A percentile compares a stretch with the other conserved stretches of the same genome.
Evolutionary conservation across 1,284 basidiomycete genomes (phyloP).

Genomic region (Irpex sp.): DNA sequence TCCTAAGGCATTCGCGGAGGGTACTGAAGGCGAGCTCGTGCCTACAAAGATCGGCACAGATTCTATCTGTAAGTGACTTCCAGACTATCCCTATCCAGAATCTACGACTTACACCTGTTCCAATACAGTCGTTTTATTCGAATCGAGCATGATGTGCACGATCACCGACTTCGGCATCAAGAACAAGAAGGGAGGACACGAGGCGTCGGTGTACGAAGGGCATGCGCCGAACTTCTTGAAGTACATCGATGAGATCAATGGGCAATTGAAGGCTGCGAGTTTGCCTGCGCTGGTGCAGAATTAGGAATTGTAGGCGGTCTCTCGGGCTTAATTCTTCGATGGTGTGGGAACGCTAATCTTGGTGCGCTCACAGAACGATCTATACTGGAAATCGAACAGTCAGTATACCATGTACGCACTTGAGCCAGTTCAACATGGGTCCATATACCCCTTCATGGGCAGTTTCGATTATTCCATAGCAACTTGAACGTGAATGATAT

Average conservation of each 20-base stretch:
- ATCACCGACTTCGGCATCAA: constrained; percentile 63
- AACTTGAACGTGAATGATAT: no score
- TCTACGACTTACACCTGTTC: background rate
- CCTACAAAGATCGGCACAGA: constrained; percentile 51
- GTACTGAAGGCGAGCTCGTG: constrained; percentile 44
- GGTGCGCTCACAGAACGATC: no score
- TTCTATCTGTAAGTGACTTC: constrained; percentile 42
- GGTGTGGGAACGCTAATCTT: no score
- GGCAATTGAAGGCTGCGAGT: constrained; percentile 7
- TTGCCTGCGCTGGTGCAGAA: background rate
- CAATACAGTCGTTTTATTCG: constrained; percentile 57
- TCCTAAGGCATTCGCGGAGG: constrained; percentile 54
- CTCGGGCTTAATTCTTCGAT: no score
- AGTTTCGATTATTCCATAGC: no score
- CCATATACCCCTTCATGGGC: no score
- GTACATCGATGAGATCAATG: constrained; percentile 53
- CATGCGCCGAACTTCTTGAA: constrained; percentile 55
- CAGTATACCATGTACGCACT: no score
- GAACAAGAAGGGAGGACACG: constrained; percentile 51
- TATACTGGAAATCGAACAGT: no score
- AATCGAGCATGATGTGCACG: constrained; percentile 58
- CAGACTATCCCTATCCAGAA: background rate
- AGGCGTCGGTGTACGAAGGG: constrained; percentile 61
- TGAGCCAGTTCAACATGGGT: no score
- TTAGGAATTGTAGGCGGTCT: constrained; percentile 3